A percentile compares a stretch with the other conserved stretches of the same genome.
Evolutionary conservation across 164 flowering plant species (phyloP).

Genomic region (Euptelea pleiosperma): DNA sequence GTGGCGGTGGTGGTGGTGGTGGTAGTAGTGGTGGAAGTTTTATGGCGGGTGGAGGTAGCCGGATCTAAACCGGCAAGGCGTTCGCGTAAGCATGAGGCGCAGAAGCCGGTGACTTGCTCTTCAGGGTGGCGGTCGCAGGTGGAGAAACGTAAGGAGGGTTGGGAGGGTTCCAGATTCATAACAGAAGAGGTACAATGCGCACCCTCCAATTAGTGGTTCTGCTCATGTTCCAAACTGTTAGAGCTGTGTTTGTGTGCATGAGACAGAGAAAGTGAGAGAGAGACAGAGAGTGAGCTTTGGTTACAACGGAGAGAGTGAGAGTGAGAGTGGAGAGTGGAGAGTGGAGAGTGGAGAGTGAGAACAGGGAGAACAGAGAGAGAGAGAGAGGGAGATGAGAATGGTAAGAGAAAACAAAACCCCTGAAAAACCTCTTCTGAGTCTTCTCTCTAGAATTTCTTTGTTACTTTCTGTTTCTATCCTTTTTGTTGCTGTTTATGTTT

Average conservation of each 20-base stretch:
- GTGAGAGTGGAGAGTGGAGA: background rate
- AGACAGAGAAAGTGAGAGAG: slow-evolving; percentile 14
- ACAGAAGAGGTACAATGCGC: slow-evolving; percentile 13
- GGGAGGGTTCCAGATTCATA: slow-evolving; percentile 31
- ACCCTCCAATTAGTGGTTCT: slow-evolving; percentile 5
- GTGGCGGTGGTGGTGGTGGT: background rate
- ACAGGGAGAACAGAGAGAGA: background rate
- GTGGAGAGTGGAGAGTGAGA: background rate
- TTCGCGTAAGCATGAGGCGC: slow-evolving; percentile 84
- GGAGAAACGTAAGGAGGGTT: slow-evolving; percentile 35
- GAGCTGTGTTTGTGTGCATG: background rate
- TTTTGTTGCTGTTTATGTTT: slow-evolving; percentile 2
- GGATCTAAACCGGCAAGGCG: slow-evolving; percentile 65
- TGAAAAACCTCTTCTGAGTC: slow-evolving; percentile 21
- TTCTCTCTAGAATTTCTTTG: background rate
- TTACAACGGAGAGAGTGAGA: background rate
- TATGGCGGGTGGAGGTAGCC: background rate
- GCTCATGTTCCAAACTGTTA: slow-evolving; percentile 19
- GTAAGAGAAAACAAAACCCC: slow-evolving; percentile 12
- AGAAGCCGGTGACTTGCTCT: slow-evolving; percentile 70
- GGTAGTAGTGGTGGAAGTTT: background rate
- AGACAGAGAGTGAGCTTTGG: background rate
- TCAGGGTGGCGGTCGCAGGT: slow-evolving; percentile 64
- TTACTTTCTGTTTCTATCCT: slow-evolving; percentile 1
- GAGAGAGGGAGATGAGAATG: background rate